A percentile compares a stretch with the other conserved stretches of the same genome.
Evolutionary conservation across 2,329 filamentous ascomycete genomes (phyloP).

Genomic region (Penicillium sp.): DNA sequence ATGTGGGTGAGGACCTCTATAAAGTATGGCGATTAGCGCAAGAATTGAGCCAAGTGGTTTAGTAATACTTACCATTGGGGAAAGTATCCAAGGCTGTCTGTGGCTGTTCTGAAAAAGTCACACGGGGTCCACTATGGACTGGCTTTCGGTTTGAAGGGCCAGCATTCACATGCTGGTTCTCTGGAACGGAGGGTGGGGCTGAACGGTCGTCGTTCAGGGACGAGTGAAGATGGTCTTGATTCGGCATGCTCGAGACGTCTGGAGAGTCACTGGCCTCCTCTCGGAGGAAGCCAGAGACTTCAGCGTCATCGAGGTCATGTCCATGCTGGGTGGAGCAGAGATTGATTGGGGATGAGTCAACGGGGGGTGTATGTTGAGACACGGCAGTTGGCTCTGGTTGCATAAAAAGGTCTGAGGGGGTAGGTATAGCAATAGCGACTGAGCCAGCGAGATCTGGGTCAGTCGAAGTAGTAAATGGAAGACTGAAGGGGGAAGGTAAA

Average conservation of each 20-base stretch:
- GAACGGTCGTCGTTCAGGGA: slow-evolving; percentile 27
- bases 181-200: slow-evolving; percentile 47
- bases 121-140: slow-evolving; percentile 4
- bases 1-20: slow-evolving; percentile 90
- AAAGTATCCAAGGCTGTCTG: slow-evolving; percentile 59
- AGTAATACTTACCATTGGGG: slow-evolving; percentile 70
- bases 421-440: slow-evolving; percentile 48
- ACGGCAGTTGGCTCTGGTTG: slow-evolving; percentile 60
- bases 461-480: slow-evolving; percentile 40
- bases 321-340: slow-evolving; percentile 59
- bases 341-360: slow-evolving; percentile 41
- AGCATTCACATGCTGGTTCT: slow-evolving; percentile 58
- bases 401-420: slow-evolving; percentile 59
- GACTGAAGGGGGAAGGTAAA: slow-evolving; percentile 11
- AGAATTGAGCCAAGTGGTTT: slow-evolving; percentile 4
- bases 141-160: slow-evolving; percentile 30
- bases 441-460: slow-evolving; percentile 56
- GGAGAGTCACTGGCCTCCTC: slow-evolving; percentile 40
- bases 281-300: slow-evolving; percentile 46
- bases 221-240: slow-evolving; percentile 20
- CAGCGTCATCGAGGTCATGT: slow-evolving; percentile 48
- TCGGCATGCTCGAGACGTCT: slow-evolving; percentile 24
- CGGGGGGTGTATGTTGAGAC: slow-evolving; percentile 47
- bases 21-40: slow-evolving; percentile 11
- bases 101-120: slow-evolving; percentile 47